Conservation (phyloP, 805 yeast genomes). For the Candida gorgasii region DNA sequence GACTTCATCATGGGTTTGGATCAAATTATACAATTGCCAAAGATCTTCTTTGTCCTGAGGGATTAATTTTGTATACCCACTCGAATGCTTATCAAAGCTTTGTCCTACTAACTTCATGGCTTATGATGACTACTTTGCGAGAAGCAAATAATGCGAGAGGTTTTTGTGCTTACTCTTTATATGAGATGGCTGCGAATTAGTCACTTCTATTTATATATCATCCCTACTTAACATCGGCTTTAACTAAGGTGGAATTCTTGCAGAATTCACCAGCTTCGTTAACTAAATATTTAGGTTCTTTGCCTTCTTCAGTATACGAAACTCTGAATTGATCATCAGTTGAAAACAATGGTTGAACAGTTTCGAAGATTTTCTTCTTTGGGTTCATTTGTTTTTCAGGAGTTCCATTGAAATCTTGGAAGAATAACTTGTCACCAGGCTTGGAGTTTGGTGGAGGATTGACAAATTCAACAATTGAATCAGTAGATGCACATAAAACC, state of each 20-base stretch:
- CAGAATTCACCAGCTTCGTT: constrained; percentile 78
- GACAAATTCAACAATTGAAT: constrained; percentile 79
- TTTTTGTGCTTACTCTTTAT: background rate
- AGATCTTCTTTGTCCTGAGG: constrained; percentile 92
- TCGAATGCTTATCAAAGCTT: constrained; percentile 21
- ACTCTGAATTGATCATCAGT: constrained; percentile 78
- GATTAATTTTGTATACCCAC: constrained; percentile 44
- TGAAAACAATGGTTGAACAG: constrained; percentile 86
- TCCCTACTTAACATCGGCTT: constrained; percentile 67
- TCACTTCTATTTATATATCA: background rate
- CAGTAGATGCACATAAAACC: constrained; percentile 93
- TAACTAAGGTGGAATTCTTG: constrained; percentile 67
- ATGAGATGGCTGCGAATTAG: background rate
- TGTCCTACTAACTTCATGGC: constrained; percentile 56
- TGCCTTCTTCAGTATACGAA: constrained; percentile 77
- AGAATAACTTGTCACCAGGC: constrained; percentile 96
- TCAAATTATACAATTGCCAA: constrained; percentile 82
- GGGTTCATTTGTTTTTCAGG: constrained; percentile 95
- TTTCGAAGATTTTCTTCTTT: constrained; percentile 97
- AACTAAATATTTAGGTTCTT: constrained; percentile 69
- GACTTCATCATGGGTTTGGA: constrained; percentile 74
- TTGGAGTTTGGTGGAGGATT: constrained; percentile 91
- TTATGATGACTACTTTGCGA: background rate
- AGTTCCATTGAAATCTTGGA: constrained; percentile 83
- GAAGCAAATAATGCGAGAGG: background rate